phyloP scores from a whole-genome alignment of 225 moss, liverwort and hornwort species.

The Asterella californica region DNA sequence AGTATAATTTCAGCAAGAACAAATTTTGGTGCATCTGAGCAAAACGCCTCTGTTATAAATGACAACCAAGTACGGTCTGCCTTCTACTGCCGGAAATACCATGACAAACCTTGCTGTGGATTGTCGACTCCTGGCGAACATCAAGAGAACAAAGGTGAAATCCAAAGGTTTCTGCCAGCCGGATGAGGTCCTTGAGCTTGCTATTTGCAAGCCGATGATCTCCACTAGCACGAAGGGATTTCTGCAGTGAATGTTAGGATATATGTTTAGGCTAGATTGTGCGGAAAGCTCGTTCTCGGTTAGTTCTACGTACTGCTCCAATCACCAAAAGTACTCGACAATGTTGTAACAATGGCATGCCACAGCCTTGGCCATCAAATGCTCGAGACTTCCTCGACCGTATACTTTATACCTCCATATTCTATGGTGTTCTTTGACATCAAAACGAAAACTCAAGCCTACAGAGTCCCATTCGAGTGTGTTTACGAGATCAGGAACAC shows the following conservation, averaged over 20 bases:
- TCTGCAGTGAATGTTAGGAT: constrained; percentile 38
- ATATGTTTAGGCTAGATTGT: neutral
- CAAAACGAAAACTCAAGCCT: neutral
- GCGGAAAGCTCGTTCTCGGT: neutral
- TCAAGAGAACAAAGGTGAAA: constrained; percentile 87
- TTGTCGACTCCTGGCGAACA: constrained; percentile 90
- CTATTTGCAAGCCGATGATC: constrained; percentile 83
- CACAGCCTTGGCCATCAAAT: neutral
- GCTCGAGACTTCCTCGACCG: neutral
- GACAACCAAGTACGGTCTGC: neutral
- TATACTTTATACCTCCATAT: neutral
- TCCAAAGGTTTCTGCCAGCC: constrained; percentile 90
- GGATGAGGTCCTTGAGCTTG: constrained; percentile 90
- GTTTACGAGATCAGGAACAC: neutral
- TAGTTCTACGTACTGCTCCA: neutral
- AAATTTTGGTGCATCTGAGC: neutral
- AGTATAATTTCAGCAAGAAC: neutral
- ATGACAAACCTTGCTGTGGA: constrained; percentile 67
- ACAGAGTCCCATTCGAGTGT: neutral
- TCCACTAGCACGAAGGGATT: constrained; percentile 68
- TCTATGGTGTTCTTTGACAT: neutral
- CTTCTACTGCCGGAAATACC: neutral
- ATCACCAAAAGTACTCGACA: neutral
- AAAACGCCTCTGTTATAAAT: neutral
- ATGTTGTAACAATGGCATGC: neutral